Evolutionary conservation across 768 basidiomycete species (phyloP).

Genomic region (Sarcomyxa edulis): DNA sequence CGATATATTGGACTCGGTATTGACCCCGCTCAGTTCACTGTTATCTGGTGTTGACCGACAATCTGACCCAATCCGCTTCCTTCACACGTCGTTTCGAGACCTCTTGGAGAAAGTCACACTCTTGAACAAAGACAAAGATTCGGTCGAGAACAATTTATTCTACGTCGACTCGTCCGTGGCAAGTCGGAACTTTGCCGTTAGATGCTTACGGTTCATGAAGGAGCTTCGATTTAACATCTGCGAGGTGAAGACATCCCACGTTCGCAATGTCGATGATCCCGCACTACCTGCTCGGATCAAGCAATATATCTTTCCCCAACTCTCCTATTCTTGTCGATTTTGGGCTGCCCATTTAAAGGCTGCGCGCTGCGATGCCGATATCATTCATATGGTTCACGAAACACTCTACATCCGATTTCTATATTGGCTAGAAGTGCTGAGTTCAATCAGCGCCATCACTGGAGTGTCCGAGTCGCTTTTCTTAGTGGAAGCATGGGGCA

Average conservation of each 20-base stretch:
- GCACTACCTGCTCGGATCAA: constrained; percentile 13
- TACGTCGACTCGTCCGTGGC: constrained; percentile 16
- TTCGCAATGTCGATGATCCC: constrained; percentile 19
- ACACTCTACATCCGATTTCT: constrained; percentile 18
- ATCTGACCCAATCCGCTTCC: constrained; percentile 15
- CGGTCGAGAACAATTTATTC: constrained; percentile 18
- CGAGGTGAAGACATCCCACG: constrained; percentile 25
- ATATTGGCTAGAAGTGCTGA: constrained; percentile 35
- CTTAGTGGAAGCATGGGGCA: constrained; percentile 1
- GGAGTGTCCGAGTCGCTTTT: constrained; percentile 8
- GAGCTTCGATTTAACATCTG: constrained; percentile 36
- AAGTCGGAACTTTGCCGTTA: constrained; percentile 14
- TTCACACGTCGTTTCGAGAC: constrained; percentile 30
- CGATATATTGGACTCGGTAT: too few species aligned
- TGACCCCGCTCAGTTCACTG: too few species aligned
- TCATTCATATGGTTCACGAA: constrained; percentile 6
- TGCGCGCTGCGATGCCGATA: not conserved
- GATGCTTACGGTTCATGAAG: constrained; percentile 24
- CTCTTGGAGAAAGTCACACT: constrained; percentile 18
- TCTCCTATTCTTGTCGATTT: constrained; percentile 30
- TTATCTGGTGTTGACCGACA: not conserved
- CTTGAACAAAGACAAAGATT: constrained; percentile 16
- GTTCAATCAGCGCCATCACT: constrained; percentile 11
- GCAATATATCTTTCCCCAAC: constrained; percentile 18
- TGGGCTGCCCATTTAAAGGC: constrained; percentile 27